Conservation (phyloP, 805 yeast genomes). For the Kodamaea neixiangensis region DNA sequence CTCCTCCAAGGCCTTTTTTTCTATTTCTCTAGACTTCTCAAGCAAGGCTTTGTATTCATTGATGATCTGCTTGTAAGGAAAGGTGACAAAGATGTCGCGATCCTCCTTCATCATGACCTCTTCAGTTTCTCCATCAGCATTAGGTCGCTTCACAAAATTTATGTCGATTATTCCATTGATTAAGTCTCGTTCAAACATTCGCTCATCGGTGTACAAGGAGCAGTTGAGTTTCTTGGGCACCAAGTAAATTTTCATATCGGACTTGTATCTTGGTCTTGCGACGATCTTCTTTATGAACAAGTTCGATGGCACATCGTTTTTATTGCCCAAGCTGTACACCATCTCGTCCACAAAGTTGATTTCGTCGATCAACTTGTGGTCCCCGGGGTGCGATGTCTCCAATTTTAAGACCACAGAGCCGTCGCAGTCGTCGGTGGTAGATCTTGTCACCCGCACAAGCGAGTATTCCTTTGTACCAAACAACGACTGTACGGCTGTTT, state of each 20-base stretch:
- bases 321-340: slow-evolving; percentile 39
- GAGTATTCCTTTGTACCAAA: slow-evolving; percentile 47
- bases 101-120: slow-evolving; percentile 7
- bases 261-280: slow-evolving; percentile 63
- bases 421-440: slow-evolving; percentile 52
- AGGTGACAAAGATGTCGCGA: slow-evolving; percentile 19
- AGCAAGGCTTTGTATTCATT: slow-evolving; percentile 4
- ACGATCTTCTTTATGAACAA: slow-evolving; percentile 56
- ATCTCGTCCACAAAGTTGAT: slow-evolving; percentile 41
- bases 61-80: slow-evolving; percentile 10
- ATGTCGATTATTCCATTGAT: slow-evolving; percentile 49
- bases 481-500: slow-evolving; percentile 46
- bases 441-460: slow-evolving; percentile 53
- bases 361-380: slow-evolving; percentile 51
- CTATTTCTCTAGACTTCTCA: not conserved
- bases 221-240: slow-evolving; percentile 42
- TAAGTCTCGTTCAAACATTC: slow-evolving; percentile 54
- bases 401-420: slow-evolving; percentile 54
- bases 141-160: slow-evolving; percentile 12
- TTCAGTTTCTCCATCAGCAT: not conserved
- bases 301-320: slow-evolving; percentile 47
- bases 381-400: slow-evolving; percentile 59
- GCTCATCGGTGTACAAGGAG: slow-evolving; percentile 48
- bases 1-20: not conserved
- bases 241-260: slow-evolving; percentile 62